A percentile compares a stretch with the other conserved stretches of the same genome.
Evolutionary conservation across 2,329 filamentous ascomycete genomes (phyloP).

Genomic region (Rutstroemia sp.): DNA sequence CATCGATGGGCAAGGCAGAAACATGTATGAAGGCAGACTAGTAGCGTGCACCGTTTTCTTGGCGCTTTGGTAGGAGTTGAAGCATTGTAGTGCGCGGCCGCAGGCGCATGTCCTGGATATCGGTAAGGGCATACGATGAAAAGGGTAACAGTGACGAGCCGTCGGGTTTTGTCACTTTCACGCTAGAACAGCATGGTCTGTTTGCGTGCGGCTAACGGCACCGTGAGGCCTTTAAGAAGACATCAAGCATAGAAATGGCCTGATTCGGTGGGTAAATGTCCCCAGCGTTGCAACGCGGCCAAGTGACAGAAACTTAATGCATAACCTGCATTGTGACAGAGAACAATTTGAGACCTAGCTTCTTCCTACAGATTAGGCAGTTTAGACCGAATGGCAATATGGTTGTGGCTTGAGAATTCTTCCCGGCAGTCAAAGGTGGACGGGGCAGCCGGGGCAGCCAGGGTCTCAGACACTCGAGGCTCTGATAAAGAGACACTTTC

Average conservation of each 20-base stretch:
- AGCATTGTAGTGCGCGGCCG: constrained; percentile 15
- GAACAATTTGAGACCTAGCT: no score
- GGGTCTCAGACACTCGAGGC: constrained; percentile 1
- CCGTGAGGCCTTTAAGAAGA: not conserved
- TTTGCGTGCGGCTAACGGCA: not conserved
- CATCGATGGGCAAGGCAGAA: constrained; percentile 15
- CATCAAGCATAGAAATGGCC: not conserved
- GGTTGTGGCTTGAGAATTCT: not conserved
- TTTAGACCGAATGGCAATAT: not conserved
- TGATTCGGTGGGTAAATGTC: not conserved
- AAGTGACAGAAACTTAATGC: constrained; percentile 3
- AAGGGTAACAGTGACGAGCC: constrained; percentile 17
- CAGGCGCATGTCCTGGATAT: constrained; percentile 9
- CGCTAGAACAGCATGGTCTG: not conserved
- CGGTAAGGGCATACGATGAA: constrained; percentile 12
- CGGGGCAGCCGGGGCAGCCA: no score
- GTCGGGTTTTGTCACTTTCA: constrained; percentile 4
- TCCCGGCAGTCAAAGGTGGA: not conserved
- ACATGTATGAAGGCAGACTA: constrained; percentile 18
- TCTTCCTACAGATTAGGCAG: not conserved
- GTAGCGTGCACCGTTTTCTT: constrained; percentile 16
- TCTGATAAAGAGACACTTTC: not conserved
- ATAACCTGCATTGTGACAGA: not conserved
- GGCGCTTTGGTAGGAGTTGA: constrained; percentile 20
- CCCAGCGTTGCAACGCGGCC: not conserved